Evolutionary conservation across 371 early-diverging fungal genomes (phyloP).

Genomic region (Synchytrium microbalum): DNA sequence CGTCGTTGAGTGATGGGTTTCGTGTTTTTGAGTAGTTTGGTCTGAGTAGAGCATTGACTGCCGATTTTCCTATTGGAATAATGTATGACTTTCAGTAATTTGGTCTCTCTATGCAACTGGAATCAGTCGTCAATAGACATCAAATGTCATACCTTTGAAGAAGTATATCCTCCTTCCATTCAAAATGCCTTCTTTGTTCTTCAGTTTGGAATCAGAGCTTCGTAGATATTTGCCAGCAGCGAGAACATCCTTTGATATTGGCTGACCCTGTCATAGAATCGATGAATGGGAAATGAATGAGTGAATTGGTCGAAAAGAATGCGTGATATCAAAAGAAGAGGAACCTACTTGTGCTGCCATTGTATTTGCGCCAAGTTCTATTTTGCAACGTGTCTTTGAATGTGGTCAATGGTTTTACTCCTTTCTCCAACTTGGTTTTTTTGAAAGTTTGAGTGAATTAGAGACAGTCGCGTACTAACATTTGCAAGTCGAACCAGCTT

Average conservation of each 20-base stretch:
- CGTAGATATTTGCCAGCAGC: constrained; percentile 57
- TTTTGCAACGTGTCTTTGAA: too few relatives aligned
- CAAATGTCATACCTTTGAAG: constrained; percentile 68
- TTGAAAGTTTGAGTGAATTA: too few relatives aligned
- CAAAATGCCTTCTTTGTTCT: constrained; percentile 75
- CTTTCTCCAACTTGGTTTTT: too few relatives aligned
- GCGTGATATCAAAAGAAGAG: too few relatives aligned
- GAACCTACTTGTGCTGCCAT: too few relatives aligned
- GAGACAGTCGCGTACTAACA: too few relatives aligned
- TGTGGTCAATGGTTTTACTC: too few relatives aligned
- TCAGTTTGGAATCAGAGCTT: constrained; percentile 59
- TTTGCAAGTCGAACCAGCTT: too few relatives aligned
- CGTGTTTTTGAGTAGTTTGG: constrained; percentile 52
- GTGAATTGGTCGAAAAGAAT: too few relatives aligned
- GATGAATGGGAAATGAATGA: too few relatives aligned
- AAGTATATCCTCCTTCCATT: constrained; percentile 86
- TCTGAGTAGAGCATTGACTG: constrained; percentile 75
- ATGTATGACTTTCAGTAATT: too few relatives aligned
- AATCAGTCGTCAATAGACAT: not conserved
- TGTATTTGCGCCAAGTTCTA: too few relatives aligned
- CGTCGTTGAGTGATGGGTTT: constrained; percentile 42
- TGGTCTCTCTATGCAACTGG: not conserved
- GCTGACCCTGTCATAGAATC: not conserved
- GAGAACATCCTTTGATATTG: constrained; percentile 49
- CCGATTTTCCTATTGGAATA: constrained; percentile 57